Evolutionary conservation across 2,329 filamentous ascomycete genomes (phyloP).

Genomic region (Phialophora expanda): DNA sequence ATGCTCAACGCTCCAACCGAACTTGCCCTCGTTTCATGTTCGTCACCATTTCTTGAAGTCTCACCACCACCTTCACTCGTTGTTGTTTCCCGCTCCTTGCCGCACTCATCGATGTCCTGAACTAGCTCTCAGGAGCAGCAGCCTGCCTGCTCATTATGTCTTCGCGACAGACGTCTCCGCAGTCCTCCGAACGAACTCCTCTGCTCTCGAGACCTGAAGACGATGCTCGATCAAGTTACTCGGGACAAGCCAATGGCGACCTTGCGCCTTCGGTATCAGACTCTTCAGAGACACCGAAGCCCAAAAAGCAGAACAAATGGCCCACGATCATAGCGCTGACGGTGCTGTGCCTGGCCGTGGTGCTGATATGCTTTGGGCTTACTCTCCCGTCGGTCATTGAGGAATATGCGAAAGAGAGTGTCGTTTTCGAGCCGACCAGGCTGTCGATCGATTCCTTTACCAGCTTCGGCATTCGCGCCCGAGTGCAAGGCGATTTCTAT

Average conservation of each 20-base stretch:
- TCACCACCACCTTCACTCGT: constrained; percentile 4
- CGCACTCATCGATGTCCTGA: constrained; percentile 13
- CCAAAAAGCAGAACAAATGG: constrained; percentile 63
- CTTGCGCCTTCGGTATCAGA: constrained; percentile 36
- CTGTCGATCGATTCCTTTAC: constrained; percentile 88
- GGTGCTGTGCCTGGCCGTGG: constrained; percentile 65
- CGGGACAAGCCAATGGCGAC: constrained; percentile 35
- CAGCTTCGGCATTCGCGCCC: constrained; percentile 73
- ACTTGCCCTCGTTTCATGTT: constrained; percentile 15
- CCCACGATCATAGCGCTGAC: constrained; percentile 76
- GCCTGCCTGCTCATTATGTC: constrained; percentile 32
- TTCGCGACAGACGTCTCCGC: constrained; percentile 41
- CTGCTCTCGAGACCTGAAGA: constrained; percentile 47
- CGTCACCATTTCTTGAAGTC: constrained; percentile 8
- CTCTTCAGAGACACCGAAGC: constrained; percentile 31
- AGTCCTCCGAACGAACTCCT: constrained; percentile 52
- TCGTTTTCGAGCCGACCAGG: constrained; percentile 79
- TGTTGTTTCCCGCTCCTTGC: background rate
- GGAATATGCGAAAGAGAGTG: constrained; percentile 82
- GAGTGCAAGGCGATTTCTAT: constrained; percentile 79
- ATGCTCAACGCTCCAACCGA: background rate
- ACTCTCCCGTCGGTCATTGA: constrained; percentile 79
- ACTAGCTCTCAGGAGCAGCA: constrained; percentile 13
- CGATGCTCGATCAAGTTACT: constrained; percentile 42
- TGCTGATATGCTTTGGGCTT: constrained; percentile 78